Evolutionary conservation across 495 filamentous ascomycete genomes (phyloP), one percentile per base, ranked within the genome.

Genomic region (Platismatia glauca): DNA sequence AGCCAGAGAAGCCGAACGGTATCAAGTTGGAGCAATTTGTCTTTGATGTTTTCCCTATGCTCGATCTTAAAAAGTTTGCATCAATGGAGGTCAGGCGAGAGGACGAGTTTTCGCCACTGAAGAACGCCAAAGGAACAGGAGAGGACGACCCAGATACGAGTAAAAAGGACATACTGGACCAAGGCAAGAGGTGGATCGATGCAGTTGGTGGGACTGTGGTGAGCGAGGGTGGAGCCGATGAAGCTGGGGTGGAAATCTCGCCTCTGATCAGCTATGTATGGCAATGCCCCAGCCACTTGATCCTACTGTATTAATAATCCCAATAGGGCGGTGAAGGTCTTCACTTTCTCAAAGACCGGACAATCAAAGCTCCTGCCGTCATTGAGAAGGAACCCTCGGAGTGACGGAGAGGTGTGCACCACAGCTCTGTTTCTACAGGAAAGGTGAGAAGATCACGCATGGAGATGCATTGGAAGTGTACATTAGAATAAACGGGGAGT

Each of bases 11-110:
- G 77, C 89, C 94, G 33, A 99, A 99, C 71, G 94, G 94, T 57
- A 90, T 99, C 81, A 99, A 99, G 78, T 82, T 99, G 57, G 94
- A 99, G 80, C 95, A 97, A 74, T 99, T 97, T 67, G 91, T 99
- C 58, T 99, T 99, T 75, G 94, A 99, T 74, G 90, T 94, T 68
- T 99, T 99, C 81, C 93, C 95, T 55, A 79, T 90, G 81, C 81
- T 94, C 18, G 80, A 89, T 35, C 79, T 99, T 63, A 80, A 86
- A 52, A 90, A 93, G 76, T 97, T 99, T 69, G 95, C 91, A 16
- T 93, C 84, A 74, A 84, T 97, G 78, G 94, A 99, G 76, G 94
- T 99, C 35, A 89, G 85, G 71, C 90, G 94, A 38, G 91, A 97
- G 77, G 94, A 99, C 62, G 94, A 99, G 76, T 99, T 99, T 78